Conservation (phyloP, 192 early-diverging fungal species). For the Coemansia sp. region DNA sequence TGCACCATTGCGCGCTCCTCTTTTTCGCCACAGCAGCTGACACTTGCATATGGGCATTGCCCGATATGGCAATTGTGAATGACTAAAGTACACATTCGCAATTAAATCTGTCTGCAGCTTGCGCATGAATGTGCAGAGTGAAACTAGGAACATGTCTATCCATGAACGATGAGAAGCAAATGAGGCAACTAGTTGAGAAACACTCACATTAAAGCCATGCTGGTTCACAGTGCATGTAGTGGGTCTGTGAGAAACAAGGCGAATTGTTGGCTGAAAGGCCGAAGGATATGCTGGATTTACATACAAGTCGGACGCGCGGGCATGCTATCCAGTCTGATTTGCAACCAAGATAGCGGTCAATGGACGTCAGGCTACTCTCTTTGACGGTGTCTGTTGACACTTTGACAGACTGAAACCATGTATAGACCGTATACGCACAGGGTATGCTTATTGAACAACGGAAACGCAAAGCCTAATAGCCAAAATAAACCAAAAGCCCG, state of each 20-base stretch:
- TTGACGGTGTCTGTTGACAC: neutral
- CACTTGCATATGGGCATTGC: neutral
- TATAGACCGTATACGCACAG: neutral
- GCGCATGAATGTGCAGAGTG: slow-evolving; percentile 4
- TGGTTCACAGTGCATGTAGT: neutral
- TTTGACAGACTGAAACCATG: neutral
- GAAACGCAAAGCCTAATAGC: neutral
- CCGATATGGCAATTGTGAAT: slow-evolving; percentile 10
- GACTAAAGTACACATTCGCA: neutral
- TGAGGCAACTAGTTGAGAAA: neutral
- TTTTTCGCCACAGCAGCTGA: slow-evolving; percentile 11
- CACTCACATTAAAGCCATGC: neutral
- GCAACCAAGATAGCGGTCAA: neutral
- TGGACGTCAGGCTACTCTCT: neutral
- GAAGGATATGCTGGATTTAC: neutral
- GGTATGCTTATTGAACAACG: neutral
- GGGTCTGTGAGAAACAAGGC: neutral
- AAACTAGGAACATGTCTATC: slow-evolving; percentile 3
- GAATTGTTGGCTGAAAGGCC: neutral
- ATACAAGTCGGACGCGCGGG: neutral
- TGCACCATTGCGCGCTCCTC: neutral
- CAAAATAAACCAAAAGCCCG: neutral
- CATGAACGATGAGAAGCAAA: neutral
- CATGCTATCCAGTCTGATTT: neutral
- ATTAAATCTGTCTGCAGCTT: slow-evolving; percentile 1